Evolutionary conservation across 1,284 basidiomycete species (phyloP).

Genomic region (Sporisorium sorghi): DNA sequence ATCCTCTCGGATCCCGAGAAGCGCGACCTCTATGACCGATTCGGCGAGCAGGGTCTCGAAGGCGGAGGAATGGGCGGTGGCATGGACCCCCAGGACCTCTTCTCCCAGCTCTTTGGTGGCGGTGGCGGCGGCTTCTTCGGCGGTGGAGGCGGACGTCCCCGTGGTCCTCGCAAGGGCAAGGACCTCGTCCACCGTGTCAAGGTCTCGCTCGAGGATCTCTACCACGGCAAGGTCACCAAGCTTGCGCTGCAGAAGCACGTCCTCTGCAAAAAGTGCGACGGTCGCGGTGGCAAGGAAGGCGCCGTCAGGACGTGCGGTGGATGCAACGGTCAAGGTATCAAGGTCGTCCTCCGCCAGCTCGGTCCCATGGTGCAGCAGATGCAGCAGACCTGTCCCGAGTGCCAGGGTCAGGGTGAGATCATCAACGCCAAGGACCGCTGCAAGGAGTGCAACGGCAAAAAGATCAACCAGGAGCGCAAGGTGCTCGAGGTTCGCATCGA

Average conservation of each 20-base stretch:
- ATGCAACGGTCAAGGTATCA: constrained; percentile 92
- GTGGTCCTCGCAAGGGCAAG: constrained; percentile 95
- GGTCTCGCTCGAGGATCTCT: constrained; percentile 96
- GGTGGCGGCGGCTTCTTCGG: constrained; percentile 76
- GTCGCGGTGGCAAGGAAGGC: constrained; percentile 97
- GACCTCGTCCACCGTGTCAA: constrained; percentile 97
- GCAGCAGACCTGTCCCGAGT: constrained; percentile 93
- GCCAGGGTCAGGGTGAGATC: constrained; percentile 88
- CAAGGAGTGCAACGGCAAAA: constrained; percentile 93
- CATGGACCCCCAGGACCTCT: constrained; percentile 97
- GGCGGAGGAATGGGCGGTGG: constrained; percentile 77
- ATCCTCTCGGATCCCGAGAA: constrained; percentile 90
- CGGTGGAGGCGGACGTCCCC: constrained; percentile 74
- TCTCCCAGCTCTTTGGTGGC: constrained; percentile 92
- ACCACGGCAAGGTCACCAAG: constrained; percentile 98
- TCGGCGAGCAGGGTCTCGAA: constrained; percentile 90
- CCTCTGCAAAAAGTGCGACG: constrained; percentile 91
- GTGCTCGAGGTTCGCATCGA: constrained; percentile 98
- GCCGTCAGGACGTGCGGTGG: constrained; percentile 83
- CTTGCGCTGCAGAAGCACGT: constrained; percentile 95
- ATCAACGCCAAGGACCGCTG: constrained; percentile 96
- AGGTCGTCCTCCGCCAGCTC: constrained; percentile 91
- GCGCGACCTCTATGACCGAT: constrained; percentile 79
- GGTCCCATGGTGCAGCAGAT: constrained; percentile 99
- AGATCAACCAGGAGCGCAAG: constrained; percentile 94